Evolutionary conservation across 2,329 filamentous ascomycete species (phyloP), one percentile per base, ranked within the genome.

Genomic region (Apiospora marii): DNA sequence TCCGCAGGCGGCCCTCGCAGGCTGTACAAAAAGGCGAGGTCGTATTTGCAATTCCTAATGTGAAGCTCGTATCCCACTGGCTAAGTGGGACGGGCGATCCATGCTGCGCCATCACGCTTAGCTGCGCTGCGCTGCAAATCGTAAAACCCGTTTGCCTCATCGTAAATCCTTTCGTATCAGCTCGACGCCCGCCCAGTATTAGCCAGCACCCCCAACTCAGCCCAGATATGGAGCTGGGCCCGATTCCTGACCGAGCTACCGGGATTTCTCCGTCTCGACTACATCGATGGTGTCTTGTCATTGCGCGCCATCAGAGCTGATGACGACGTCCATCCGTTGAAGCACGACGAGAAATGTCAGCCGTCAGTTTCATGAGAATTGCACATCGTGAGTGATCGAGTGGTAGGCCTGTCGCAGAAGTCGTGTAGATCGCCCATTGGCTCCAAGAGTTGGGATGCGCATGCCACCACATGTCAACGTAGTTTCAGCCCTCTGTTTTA

Each of bases 401-500:
- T 12, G 2, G 43, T 48, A 48, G 19, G 6, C 46, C 10, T 27
- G 49, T 51, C 49, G n/a, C n/a, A 13, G 48, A 12, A 24, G n/a
- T 22, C 48, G 22, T 51, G n/a, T 51, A 51, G 24, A 7, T 22
- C 46, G 48, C 49, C 49, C 6, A 24, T 27, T 51, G 48, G 48
- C n/a, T 22, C n/a, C 4, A 24, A 51, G 2, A 5, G 24, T 10
- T 5, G 12, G 12, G 1, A 12, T 51, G 49, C n/a, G 22, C 19
- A 49, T n/a, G 19, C 46, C 22, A 8, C 10, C 22, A 51, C 49
- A 27, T 13, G n/a, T 51, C n/a, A 8, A 51, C 10, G n/a, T 27
- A n/a, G 49, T 51, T 51, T 51, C 49, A 51, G 49, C 49, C n/a
- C 12, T n/a, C n/a, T 51, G 49, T 51, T 51, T 51, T 27, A 51